Evolutionary conservation across 108 stramenopile genomes (phyloP), one percentile per base, ranked within the genome.

Genomic region (Bacterosira constricta): DNA sequence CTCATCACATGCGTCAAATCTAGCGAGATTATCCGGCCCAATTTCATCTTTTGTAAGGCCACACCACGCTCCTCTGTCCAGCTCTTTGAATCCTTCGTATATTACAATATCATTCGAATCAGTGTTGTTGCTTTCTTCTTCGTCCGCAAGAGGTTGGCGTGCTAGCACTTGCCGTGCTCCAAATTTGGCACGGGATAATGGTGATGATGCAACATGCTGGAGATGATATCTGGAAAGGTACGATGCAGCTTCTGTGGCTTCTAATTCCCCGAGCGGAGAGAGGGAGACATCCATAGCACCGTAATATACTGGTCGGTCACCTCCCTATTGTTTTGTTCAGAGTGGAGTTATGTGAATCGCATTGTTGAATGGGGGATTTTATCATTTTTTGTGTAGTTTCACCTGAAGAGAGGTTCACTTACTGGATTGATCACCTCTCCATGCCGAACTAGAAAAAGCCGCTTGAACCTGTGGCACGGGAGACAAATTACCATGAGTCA

Each of bases 381-480:
- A 37, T 6, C 37, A 37, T 8, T 37, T 37, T 9, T 37, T 6
- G 9, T 37, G n/a, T n/a, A n/a, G n/a, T n/a, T n/a, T n/a, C 41
- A 51, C 8, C 20, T 18, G n/a, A n/a, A 5, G 9, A 42, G 6
- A 26, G 59, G 2, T 61, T 39, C 6, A 66, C 75, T 51, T 63
- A 76, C 89, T 50, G 95, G 95, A 69, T 92, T 92, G 64, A 93
- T 89, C 15, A 96, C 95, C 83, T 96, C 95, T 1, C 95, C 95
- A 56, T 96, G 95, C 39, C 95, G 71, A 29, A 96, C 88, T 60
- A 91, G 71, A 57, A 92, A 96, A 20, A 96, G 65, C 20, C 95
- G 75, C 51, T 90, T 91, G 53, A 70, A 72, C 35, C 73, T 81
- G 12, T n/a, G n/a, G n/a, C n/a, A n/a, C n/a, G n/a, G n/a, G n/a